Percentiles rank a stretch among this genome's conserved stretches.
Conservation (phyloP, 345 rosid species). For the Clarkia xantiana region DNA sequence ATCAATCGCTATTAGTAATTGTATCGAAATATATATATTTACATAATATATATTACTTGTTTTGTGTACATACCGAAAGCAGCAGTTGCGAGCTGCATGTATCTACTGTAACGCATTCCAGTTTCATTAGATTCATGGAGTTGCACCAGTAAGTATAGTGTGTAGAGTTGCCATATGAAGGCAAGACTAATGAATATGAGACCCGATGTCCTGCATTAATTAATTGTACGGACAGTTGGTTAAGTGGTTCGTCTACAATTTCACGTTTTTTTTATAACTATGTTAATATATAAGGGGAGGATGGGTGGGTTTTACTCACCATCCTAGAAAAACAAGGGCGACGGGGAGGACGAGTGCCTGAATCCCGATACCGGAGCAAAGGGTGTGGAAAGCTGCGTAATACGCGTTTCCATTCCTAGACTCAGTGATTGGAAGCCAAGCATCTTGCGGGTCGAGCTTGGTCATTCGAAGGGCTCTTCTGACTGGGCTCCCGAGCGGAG, state of each 20-base stretch:
- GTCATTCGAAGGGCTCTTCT: constrained; percentile 40
- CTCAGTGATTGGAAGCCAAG: constrained; percentile 92
- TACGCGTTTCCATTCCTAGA: constrained; percentile 68
- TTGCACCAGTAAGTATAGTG: constrained; percentile 13
- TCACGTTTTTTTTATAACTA: background rate
- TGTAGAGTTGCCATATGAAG: constrained; percentile 15
- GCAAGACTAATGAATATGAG: constrained; percentile 8
- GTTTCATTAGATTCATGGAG: constrained; percentile 13
- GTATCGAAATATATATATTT: no score
- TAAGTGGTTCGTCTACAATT: no score
- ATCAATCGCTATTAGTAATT: background rate
- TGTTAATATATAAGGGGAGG: no score
- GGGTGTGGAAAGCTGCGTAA: constrained; percentile 73
- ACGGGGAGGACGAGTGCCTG: constrained; percentile 90
- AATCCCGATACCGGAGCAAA: constrained; percentile 70
- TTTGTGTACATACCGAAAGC: constrained; percentile 7
- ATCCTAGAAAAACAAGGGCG: constrained; percentile 72
- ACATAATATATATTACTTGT: no score
- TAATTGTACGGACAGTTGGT: no score
- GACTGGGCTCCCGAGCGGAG: constrained; percentile 46
- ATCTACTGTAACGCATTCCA: constrained; percentile 13
- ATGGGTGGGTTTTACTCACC: no score
- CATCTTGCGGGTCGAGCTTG: constrained; percentile 50
- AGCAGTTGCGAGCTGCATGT: constrained; percentile 12
- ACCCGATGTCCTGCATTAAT: constrained; percentile 12